phyloP scores from a whole-genome alignment of 257 asterid species.

The Solanum pimpinellifolium region DNA sequence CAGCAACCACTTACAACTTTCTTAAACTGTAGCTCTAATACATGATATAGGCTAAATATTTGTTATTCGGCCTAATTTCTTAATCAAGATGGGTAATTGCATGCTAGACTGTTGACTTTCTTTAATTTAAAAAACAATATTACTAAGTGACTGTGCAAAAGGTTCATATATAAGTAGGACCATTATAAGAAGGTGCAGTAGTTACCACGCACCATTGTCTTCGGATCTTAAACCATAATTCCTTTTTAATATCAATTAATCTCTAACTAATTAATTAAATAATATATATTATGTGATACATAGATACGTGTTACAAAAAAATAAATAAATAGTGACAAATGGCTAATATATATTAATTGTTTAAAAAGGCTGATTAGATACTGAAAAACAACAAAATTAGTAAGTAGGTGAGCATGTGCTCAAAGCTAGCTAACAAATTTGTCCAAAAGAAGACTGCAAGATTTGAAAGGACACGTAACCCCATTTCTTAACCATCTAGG shows the following conservation, averaged over 20 bases:
- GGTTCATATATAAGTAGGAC: not conserved
- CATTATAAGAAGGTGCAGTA: not conserved
- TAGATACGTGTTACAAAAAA: not conserved
- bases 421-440: not conserved
- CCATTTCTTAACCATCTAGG: not conserved
- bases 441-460: not conserved
- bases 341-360: not conserved
- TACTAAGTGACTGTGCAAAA: not conserved
- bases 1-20: too few species aligned
- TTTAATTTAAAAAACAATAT: not conserved
- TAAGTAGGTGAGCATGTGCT: not conserved
- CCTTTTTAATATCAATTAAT: not conserved
- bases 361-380: not conserved
- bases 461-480: not conserved
- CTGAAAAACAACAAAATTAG: not conserved
- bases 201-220: not conserved
- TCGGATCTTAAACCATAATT: not conserved
- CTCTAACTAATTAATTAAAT: not conserved
- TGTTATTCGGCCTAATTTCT: too few species aligned
- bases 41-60: too few species aligned
- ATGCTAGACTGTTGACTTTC: not conserved
- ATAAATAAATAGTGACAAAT: not conserved
- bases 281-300: not conserved
- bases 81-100: not conserved
- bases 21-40: rapidly evolving